These are phyloP conservation scores for Fusarium ambrosium DNA, from an alignment of 2,329 filamentous ascomycete genomes.

Conservation along the genomic window DNA sequence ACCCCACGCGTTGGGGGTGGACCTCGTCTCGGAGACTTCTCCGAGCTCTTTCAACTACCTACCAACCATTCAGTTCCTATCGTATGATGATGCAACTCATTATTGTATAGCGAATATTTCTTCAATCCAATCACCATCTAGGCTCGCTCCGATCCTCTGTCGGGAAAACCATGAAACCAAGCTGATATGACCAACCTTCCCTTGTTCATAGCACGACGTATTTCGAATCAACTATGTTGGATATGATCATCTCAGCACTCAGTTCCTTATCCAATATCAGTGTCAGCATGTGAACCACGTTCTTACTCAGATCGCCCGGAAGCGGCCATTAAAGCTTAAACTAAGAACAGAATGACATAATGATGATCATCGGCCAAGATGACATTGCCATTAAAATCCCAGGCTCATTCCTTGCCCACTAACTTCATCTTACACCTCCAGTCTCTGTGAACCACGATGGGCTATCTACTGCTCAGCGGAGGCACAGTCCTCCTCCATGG, in stretches of 20 bases:
- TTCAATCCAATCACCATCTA: rapidly evolving
- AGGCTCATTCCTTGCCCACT: neutral
- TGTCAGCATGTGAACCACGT: neutral
- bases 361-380: neutral
- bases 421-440: neutral
- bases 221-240: too few species aligned
- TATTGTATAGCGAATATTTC: neutral
- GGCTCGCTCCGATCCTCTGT: neutral
- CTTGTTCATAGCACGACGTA: neutral
- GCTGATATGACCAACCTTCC: neutral
- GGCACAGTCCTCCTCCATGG: conserved; percentile 31
- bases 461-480: conserved; percentile 5
- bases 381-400: neutral
- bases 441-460: neutral
- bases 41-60: neutral
- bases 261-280: neutral
- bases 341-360: neutral
- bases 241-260: neutral
- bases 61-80: neutral
- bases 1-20: neutral
- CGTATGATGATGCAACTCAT: neutral
- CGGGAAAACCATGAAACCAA: neutral
- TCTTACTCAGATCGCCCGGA: neutral
- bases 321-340: neutral
- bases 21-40: neutral